Evolutionary conservation across 1,284 basidiomycete species (phyloP).

Genomic region (Cutaneotrichosporon sp.): DNA sequence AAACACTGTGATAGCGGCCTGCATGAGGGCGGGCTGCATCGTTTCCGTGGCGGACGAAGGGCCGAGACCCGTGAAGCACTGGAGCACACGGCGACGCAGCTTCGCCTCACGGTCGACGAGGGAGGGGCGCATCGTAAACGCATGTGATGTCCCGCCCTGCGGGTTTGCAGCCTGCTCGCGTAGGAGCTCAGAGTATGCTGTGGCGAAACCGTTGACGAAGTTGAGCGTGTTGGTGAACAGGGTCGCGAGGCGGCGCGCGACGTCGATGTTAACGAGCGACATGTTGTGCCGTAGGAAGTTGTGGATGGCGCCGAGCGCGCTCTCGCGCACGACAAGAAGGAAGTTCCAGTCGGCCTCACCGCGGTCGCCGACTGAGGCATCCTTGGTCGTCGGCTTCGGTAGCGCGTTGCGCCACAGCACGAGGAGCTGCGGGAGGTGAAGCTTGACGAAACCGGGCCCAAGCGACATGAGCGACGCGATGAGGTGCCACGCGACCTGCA

Average conservation of each 20-base stretch:
- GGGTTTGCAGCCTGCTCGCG: slow-evolving; percentile 50
- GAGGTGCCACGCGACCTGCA: slow-evolving; percentile 92
- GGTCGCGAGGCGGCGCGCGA: slow-evolving; percentile 80
- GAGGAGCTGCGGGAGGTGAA: slow-evolving; percentile 86
- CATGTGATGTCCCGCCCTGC: slow-evolving; percentile 41
- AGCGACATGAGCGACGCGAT: slow-evolving; percentile 88
- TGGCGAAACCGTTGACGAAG: slow-evolving; percentile 68
- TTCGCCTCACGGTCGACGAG: slow-evolving; percentile 79
- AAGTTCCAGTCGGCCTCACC: slow-evolving; percentile 84
- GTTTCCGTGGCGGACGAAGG: slow-evolving; percentile 75
- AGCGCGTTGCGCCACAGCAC: slow-evolving; percentile 96
- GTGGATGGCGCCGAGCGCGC: slow-evolving; percentile 81
- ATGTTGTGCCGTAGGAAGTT: slow-evolving; percentile 82
- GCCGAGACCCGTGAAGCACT: slow-evolving; percentile 83
- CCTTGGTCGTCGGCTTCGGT: slow-evolving; percentile 89
- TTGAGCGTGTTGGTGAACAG: slow-evolving; percentile 85
- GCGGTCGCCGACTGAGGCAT: slow-evolving; percentile 65
- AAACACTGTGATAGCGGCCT: slow-evolving; percentile 78
- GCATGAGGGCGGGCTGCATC: slow-evolving; percentile 75
- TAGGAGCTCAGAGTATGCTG: slow-evolving; percentile 52
- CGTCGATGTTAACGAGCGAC: slow-evolving; percentile 81
- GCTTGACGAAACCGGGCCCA: slow-evolving; percentile 87
- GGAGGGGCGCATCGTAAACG: slow-evolving; percentile 59
- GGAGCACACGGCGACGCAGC: slow-evolving; percentile 78
- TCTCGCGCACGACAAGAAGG: slow-evolving; percentile 85